Percentiles rank a stretch among this genome's conserved stretches.
Conservation (phyloP, 176 grass and related monocot genomes). For the Juncus inflexus region DNA sequence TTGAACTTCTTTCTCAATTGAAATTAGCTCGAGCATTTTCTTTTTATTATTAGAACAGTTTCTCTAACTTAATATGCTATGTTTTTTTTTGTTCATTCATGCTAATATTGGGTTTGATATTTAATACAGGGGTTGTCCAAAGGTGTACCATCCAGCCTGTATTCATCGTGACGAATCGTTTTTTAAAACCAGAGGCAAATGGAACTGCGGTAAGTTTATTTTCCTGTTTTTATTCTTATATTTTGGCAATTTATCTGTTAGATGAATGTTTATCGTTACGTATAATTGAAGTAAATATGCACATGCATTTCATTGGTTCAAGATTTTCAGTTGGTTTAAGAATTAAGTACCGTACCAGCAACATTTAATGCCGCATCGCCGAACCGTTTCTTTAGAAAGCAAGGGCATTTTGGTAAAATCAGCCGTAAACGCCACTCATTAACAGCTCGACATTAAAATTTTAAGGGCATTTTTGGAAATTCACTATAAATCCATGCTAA, state of each 20-base stretch:
- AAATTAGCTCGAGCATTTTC: background rate
- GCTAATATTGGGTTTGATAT: no score
- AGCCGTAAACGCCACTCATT: conserved; percentile 2
- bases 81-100: conserved; percentile 7
- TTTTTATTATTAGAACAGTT: background rate
- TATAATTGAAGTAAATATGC: background rate
- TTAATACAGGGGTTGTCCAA: conserved; percentile 68
- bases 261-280: background rate
- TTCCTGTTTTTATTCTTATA: conserved; percentile 1
- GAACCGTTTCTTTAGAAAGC: background rate
- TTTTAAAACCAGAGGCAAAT: conserved; percentile 59
- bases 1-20: background rate
- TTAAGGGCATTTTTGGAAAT: conserved; percentile 5
- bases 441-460: background rate
- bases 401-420: conserved; percentile 10
- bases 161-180: conserved; percentile 83
- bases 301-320: conserved; percentile 1
- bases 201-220: conserved; percentile 82
- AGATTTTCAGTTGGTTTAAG: background rate
- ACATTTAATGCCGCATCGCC: no score
- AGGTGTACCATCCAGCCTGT: conserved; percentile 94
- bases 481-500: background rate
- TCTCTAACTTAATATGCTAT: conserved; percentile 5
- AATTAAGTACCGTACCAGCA: background rate
- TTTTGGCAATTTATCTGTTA: no score